A percentile compares a stretch with the other conserved stretches of the same genome.
phyloP scores from a whole-genome alignment of 495 filamentous ascomycete species.

The Podospora fimiseda region DNA sequence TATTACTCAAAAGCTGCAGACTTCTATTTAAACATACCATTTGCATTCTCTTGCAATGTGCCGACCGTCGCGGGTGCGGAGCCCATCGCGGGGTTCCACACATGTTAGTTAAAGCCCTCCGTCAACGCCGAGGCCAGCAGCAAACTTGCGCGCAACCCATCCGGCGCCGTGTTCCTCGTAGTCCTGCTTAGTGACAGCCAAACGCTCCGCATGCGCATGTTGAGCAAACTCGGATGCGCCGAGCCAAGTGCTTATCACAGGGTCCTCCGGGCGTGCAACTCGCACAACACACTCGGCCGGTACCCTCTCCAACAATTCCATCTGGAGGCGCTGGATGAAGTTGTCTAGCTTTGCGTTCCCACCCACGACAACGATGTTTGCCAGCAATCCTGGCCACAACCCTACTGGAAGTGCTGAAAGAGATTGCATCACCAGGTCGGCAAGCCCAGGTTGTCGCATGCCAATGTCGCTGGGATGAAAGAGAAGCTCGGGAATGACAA shows the following conservation, averaged over 20 bases:
- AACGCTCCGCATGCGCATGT: slow-evolving; percentile 54
- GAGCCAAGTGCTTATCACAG: slow-evolving; percentile 75
- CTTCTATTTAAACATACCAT: no score
- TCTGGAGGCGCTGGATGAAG: slow-evolving; percentile 76
- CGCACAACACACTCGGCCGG: slow-evolving; percentile 72
- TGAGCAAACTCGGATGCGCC: slow-evolving; percentile 72
- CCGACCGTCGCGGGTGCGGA: no score
- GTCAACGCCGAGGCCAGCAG: slow-evolving; percentile 26
- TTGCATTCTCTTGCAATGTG: no score
- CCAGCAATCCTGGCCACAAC: slow-evolving; percentile 69
- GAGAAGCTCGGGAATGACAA: slow-evolving; percentile 81
- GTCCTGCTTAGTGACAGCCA: slow-evolving; percentile 76
- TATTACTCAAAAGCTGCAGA: no score
- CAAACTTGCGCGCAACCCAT: slow-evolving; percentile 72
- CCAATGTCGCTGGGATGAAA: slow-evolving; percentile 85
- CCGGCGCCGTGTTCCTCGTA: slow-evolving; percentile 80
- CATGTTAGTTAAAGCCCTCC: slow-evolving; percentile 11
- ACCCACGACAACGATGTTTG: slow-evolving; percentile 84
- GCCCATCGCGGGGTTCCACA: no score
- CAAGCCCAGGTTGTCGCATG: slow-evolving; percentile 75
- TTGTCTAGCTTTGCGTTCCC: slow-evolving; percentile 76
- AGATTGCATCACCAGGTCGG: slow-evolving; percentile 73
- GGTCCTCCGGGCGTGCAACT: slow-evolving; percentile 63
- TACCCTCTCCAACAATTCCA: slow-evolving; percentile 66
- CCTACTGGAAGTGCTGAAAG: slow-evolving; percentile 69